Percentiles rank a stretch among this genome's conserved stretches.
These are phyloP conservation scores for Lipomyces spencermartinsiae DNA, from an alignment of 805 yeast species.

Conservation along the genomic window DNA sequence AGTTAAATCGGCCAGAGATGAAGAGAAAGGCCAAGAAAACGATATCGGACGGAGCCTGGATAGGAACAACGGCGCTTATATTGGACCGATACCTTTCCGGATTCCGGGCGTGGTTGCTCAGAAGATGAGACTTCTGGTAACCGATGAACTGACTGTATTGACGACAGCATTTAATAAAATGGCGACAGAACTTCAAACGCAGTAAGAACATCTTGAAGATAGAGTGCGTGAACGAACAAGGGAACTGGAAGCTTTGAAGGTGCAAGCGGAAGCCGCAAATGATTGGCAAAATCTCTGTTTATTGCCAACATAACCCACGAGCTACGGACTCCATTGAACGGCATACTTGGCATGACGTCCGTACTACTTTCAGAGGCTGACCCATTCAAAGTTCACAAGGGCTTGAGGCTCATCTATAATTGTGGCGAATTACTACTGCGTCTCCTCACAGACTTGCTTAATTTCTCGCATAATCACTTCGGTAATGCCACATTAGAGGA, in stretches of 20 bases:
- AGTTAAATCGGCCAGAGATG: no score
- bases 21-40: no score
- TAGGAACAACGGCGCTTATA: not conserved
- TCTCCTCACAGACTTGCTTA: slow-evolving; percentile 85
- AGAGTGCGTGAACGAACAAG: slow-evolving; percentile 84
- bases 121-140: slow-evolving; percentile 46
- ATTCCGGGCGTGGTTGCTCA: slow-evolving; percentile 32
- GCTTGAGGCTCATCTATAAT: slow-evolving; percentile 83
- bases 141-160: slow-evolving; percentile 86
- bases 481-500: slow-evolving; percentile 83
- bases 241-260: slow-evolving; percentile 71
- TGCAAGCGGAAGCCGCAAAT: slow-evolving; percentile 69
- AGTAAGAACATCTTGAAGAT: slow-evolving; percentile 84
- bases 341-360: slow-evolving; percentile 94
- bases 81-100: slow-evolving; percentile 14
- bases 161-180: slow-evolving; percentile 88
- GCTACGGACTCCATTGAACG: slow-evolving; percentile 92
- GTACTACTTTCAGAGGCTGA: slow-evolving; percentile 89
- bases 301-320: slow-evolving; percentile 96
- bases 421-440: slow-evolving; percentile 90
- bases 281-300: slow-evolving; percentile 94
- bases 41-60: no score
- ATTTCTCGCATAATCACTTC: slow-evolving; percentile 87
- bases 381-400: slow-evolving; percentile 67
- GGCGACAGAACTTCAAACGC: slow-evolving; percentile 85